Conservation (phyloP, 2,329 filamentous ascomycete species). For the Paraconiothyrium brasiliense region DNA sequence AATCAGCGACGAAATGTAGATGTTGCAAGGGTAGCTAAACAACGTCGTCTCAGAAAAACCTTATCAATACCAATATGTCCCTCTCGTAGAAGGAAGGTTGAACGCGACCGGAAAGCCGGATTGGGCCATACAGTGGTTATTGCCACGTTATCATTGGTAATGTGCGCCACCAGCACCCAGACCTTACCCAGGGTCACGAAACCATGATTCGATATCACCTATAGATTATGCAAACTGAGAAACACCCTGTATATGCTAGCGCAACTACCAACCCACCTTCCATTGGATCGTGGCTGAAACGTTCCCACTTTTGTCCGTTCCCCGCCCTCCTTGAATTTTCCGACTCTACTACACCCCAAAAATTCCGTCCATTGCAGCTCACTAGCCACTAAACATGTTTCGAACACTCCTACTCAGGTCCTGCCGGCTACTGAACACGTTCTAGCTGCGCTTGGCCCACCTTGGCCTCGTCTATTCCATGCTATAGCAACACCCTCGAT, state of each 20-base stretch:
- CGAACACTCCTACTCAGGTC: not conserved
- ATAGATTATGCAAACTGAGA: not conserved
- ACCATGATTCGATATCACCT: too few species aligned
- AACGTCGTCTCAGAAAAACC: too few species aligned
- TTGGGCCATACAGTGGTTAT: too few species aligned
- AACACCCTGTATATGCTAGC: not conserved
- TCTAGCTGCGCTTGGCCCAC: not conserved
- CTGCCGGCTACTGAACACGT: not conserved
- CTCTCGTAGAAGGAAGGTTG: too few species aligned
- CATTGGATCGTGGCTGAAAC: not conserved
- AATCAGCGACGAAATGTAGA: too few species aligned
- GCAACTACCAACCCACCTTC: not conserved
- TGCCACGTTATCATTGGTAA: too few species aligned
- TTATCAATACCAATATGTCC: too few species aligned
- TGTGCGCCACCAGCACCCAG: too few species aligned
- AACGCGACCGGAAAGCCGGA: too few species aligned
- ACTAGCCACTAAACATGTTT: not conserved
- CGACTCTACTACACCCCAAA: not conserved
- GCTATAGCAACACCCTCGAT: not conserved
- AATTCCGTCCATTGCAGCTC: not conserved
- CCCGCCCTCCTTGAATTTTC: not conserved
- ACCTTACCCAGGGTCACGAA: too few species aligned
- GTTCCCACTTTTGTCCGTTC: not conserved
- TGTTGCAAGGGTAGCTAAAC: too few species aligned
- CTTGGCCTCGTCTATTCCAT: slow-evolving; percentile 1